These are phyloP conservation scores for Hypoxylon sp. DNA, from an alignment of 2,329 filamentous ascomycete species.

Conservation along the genomic window DNA sequence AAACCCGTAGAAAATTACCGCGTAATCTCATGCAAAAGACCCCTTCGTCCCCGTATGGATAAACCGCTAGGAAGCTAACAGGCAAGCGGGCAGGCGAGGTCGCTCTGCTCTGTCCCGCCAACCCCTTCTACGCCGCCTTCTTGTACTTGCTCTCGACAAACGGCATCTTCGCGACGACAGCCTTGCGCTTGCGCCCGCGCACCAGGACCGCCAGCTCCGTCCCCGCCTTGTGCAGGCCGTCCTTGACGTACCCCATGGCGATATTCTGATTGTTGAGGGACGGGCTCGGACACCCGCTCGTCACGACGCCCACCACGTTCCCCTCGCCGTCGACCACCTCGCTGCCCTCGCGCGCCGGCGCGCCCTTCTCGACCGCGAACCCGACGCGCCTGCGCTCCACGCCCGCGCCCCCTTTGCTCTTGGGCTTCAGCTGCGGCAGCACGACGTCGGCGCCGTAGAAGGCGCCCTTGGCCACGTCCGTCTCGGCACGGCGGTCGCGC, in stretches of 20 bases:
- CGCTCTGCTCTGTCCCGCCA: too few relatives aligned
- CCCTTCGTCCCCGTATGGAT: too few relatives aligned
- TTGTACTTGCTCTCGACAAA: slow-evolving; percentile 86
- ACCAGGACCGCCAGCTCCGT: slow-evolving; percentile 84
- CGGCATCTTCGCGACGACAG: slow-evolving; percentile 86
- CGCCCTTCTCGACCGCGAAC: slow-evolving; percentile 78
- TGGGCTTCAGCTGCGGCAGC: slow-evolving; percentile 78
- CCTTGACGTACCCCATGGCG: slow-evolving; percentile 91
- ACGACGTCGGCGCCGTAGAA: slow-evolving; percentile 89
- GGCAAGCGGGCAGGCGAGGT: too few relatives aligned
- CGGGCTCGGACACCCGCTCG: slow-evolving; percentile 90
- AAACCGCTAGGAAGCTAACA: too few relatives aligned
- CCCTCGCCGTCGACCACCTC: slow-evolving; percentile 75
- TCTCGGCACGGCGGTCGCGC: slow-evolving; percentile 72
- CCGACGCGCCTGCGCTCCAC: slow-evolving; percentile 82
- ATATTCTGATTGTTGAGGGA: slow-evolving; percentile 85
- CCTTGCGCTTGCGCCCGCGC: slow-evolving; percentile 79
- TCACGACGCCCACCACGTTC: slow-evolving; percentile 82
- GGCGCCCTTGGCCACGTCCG: slow-evolving; percentile 62
- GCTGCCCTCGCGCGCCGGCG: slow-evolving; percentile 90
- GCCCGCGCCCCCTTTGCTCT: slow-evolving; percentile 77
- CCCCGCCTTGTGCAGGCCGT: slow-evolving; percentile 84
- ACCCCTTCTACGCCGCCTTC: slow-evolving; percentile 54
- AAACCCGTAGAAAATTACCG: too few relatives aligned
- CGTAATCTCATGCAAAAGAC: too few relatives aligned